Evolutionary conservation across 2,329 filamentous ascomycete species (phyloP), one percentile per base, ranked within the genome.

Genomic region (Bipolaris gigantea): DNA sequence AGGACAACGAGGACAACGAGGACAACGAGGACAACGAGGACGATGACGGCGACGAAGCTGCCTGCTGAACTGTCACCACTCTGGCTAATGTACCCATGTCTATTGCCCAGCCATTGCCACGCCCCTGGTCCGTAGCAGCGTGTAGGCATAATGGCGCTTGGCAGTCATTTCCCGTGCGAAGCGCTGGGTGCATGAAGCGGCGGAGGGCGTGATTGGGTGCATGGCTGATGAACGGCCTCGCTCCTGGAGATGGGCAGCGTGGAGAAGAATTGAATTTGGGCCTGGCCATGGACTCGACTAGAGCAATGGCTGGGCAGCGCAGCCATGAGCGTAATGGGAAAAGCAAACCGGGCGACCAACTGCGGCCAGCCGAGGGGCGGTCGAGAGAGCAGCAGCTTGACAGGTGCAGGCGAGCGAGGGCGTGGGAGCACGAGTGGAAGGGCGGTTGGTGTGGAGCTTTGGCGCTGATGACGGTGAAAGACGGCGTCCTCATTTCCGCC

Each of bases 401-500:
- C 38, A 25, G 21, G 21, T 5, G 21, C 21, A 5, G 21, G 5
- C 21, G 21, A 21, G 21, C 21, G 21, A 21, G 52, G 19, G 52
- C 53, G 51, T 35, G 50, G 25, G 57, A 44, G 45, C 50, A 47
- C 55, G 51, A 56, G 50, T 9, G 53, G 56, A 49, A 50, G 53
- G 51, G 53, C 52, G 13, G 53, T 55, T 50, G 55, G 48, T 53
- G 55, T 63, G 59, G 59, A 54, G 56, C 45, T 54, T 61, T 63
- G 65, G 57, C 61, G 61, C 64, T 64, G 61, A 63, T 62, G 63
- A 63, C 60, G 61, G 60, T 65, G 55, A 62, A 65, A 65, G 62
- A 60, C 64, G 66, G 64, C 62, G 61, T 64, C 67, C 27, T 72
- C 69, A 72, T 72, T 72, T 72, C 69, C 68, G 64, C 60, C 65